Evolutionary conservation across 345 rosid species (phyloP).

Genomic region (Erucastrum elatum): DNA sequence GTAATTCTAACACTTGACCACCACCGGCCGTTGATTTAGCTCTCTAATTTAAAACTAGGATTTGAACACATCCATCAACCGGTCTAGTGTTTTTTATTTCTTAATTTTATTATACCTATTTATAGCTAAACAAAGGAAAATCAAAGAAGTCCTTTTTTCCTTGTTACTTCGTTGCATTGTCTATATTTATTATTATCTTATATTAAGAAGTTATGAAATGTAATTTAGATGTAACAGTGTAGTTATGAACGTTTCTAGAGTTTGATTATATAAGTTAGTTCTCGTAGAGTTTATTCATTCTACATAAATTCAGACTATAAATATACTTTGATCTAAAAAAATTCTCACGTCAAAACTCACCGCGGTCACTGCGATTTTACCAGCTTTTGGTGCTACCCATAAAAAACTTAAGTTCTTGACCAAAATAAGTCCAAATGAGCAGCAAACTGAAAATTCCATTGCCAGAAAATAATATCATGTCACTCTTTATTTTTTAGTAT

Average conservation of each 20-base stretch:
- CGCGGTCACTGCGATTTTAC: neutral
- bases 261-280: neutral
- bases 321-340: neutral
- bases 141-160: neutral
- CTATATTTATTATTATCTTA: neutral
- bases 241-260: neutral
- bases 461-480: neutral
- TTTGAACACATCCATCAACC: neutral
- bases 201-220: neutral
- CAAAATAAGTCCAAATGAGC: neutral
- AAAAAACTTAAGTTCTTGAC: neutral
- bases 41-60: neutral
- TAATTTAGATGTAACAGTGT: neutral
- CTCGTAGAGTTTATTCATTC: neutral
- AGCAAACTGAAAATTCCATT: neutral
- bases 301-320: neutral
- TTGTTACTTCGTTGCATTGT: neutral
- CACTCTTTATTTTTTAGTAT: neutral
- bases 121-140: constrained; percentile 19
- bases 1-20: neutral
- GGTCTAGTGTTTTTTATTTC: neutral
- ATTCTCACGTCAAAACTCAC: neutral
- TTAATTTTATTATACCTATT: constrained; percentile 11
- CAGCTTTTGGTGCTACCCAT: neutral
- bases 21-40: neutral